A percentile compares a stretch with the other conserved stretches of the same genome.
phyloP scores from a whole-genome alignment of 768 basidiomycete genomes.

The Austroboletus festivus region DNA sequence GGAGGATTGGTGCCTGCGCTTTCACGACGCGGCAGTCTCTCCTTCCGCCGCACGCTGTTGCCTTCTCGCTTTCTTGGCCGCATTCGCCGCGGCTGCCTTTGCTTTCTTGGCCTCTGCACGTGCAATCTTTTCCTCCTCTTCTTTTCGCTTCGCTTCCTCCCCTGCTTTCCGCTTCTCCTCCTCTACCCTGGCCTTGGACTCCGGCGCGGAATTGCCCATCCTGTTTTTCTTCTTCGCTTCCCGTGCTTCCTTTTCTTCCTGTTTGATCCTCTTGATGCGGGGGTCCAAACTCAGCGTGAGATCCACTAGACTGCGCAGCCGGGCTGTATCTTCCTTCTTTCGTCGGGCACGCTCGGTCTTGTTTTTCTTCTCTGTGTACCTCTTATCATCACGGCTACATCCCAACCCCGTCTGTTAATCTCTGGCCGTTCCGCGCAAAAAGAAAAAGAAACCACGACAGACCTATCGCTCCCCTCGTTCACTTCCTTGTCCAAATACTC shows the following conservation, averaged over 20 bases:
- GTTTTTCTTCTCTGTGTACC: constrained; percentile 99
- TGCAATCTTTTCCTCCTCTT: constrained; percentile 76
- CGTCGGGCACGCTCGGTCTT: constrained; percentile 91
- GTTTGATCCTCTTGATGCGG: constrained; percentile 95
- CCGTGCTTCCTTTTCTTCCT: constrained; percentile 90
- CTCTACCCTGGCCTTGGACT: constrained; percentile 50
- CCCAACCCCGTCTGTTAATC: constrained; percentile 9
- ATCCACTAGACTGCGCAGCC: constrained; percentile 85
- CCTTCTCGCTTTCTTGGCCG: constrained; percentile 85
- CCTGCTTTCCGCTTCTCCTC: constrained; percentile 63
- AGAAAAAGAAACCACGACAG: constrained; percentile 25
- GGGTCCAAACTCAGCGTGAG: constrained; percentile 81
- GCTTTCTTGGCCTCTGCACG: constrained; percentile 80
- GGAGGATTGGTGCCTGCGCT: background rate
- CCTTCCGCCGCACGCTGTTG: constrained; percentile 54
- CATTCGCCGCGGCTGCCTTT: constrained; percentile 82
- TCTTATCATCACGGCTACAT: constrained; percentile 91
- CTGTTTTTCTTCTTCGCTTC: constrained; percentile 83
- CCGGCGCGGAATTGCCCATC: constrained; percentile 39
- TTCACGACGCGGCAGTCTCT: constrained; percentile 8
- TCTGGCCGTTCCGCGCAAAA: background rate
- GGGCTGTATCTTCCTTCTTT: constrained; percentile 96
- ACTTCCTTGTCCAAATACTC: constrained; percentile 98
- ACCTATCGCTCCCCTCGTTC: constrained; percentile 96
- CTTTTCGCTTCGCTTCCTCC: constrained; percentile 71